These are phyloP conservation scores for Chenopodium berlandieri DNA, from an alignment of 148 eudicot genomes.

Conservation along the genomic window DNA sequence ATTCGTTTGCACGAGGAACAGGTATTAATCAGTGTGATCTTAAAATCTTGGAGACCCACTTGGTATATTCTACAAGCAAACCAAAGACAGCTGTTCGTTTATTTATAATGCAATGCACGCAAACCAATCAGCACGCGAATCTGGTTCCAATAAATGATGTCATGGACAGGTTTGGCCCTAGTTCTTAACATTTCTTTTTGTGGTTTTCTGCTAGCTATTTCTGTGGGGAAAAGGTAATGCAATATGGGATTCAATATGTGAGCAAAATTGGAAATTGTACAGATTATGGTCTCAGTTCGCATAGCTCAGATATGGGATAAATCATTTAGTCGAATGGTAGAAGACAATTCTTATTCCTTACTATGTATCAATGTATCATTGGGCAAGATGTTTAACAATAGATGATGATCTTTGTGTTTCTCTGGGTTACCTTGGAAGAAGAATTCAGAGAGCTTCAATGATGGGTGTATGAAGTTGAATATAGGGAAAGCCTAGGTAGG, in stretches of 20 bases:
- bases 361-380: neutral
- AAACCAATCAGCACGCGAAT: conserved; percentile 32
- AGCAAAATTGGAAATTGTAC: no score
- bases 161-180: conserved; percentile 54
- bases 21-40: conserved; percentile 50
- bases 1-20: conserved; percentile 33
- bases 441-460: neutral
- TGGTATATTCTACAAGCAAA: conserved; percentile 68
- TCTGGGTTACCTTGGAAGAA: neutral
- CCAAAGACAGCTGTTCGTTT: conserved; percentile 61
- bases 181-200: conserved; percentile 1
- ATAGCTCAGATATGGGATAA: neutral
- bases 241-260: neutral
- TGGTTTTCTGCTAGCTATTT: neutral
- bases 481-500: neutral
- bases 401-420: neutral
- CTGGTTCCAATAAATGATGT: conserved; percentile 50
- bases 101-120: conserved; percentile 57
- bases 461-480: neutral
- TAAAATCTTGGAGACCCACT: conserved; percentile 56
- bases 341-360: neutral
- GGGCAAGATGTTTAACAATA: neutral
- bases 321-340: neutral
- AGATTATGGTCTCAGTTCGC: neutral
- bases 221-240: neutral